Evolutionary conservation across 2,329 filamentous ascomycete genomes (phyloP), one percentile per base, ranked within the genome.

Genomic region (Stachybotrys echinatus): DNA sequence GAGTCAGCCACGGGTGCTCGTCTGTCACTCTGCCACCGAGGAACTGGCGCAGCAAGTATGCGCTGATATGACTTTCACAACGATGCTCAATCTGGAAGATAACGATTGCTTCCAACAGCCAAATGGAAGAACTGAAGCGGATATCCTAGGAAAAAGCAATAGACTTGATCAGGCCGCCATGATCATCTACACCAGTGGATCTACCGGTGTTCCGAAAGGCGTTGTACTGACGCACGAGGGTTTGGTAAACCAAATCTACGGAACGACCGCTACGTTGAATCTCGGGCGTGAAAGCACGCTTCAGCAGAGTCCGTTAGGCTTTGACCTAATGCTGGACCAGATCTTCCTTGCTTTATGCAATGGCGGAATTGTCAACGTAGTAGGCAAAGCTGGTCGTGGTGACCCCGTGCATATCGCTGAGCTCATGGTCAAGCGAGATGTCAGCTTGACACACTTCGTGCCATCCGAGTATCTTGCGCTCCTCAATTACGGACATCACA

Each of bases 161-260:
- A 34, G 14, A 17, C 21, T 17, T 21, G 42, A 22, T 21, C 4
- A 12, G 6, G 6, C 21, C 6, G 42, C 42, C 42, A 45, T 45
- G 6, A 42, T 51, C 12, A 12, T 51, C 4, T 51, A 42, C 22
- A 51, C 46, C 3, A 51, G 50, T 23, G 50, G 50, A 10, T 48
- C 50, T 3, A 47, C 46, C 2, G 50, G 50, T 2, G 18, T 20
- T 5, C 50, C 50, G 3, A 51, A 51, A 17, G 50, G 50, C 12
- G 23, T 51, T 14, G 6, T 48, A 2, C 19, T 47, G 5, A 42
- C 39, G 17, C 43, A 50, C 23, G 5, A 19, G 17, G 27, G 22
- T 14, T n/a, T 48, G n/a, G 14, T n/a, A 5, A 17, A 21, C 4
- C 19, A 48, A 12, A 21, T 42, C 21, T 19, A 42, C 8, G 31